A percentile compares a stretch with the other conserved stretches of the same genome.
Conservation (phyloP, 1,284 basidiomycete genomes). For the Neonothopanus nambi region DNA sequence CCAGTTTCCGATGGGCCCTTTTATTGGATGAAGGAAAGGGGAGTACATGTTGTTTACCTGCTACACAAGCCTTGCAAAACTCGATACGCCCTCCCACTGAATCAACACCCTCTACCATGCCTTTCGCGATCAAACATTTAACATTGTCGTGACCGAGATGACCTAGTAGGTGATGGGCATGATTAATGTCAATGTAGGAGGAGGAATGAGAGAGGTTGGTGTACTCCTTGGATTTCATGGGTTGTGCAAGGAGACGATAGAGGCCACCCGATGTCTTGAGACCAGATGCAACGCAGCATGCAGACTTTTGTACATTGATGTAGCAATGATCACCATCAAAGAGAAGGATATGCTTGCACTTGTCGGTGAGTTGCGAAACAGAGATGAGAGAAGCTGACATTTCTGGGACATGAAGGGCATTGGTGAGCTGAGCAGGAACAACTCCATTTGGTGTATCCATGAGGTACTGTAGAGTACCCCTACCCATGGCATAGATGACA, state of each 20-base stretch:
- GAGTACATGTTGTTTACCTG: slow-evolving; percentile 5
- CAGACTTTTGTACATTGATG: neutral
- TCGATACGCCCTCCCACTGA: neutral
- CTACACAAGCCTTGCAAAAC: slow-evolving; percentile 3
- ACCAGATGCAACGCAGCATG: neutral
- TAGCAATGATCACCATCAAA: slow-evolving; percentile 1
- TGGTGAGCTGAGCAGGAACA: neutral
- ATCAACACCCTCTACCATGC: slow-evolving; percentile 6
- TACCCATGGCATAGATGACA: neutral
- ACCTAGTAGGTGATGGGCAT: slow-evolving; percentile 2
- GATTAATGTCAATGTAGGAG: neutral
- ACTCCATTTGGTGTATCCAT: neutral
- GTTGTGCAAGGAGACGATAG: neutral
- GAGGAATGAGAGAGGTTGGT: neutral
- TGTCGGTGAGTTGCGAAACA: neutral
- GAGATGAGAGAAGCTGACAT: slow-evolving; percentile 5
- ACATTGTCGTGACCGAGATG: slow-evolving; percentile 4
- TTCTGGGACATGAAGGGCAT: slow-evolving; percentile 4
- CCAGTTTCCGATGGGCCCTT: neutral
- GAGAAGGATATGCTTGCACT: neutral
- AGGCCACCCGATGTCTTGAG: neutral
- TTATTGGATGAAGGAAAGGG: slow-evolving; percentile 6
- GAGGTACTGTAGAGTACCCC: neutral
- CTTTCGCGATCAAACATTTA: neutral
- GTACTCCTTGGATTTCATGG: neutral